A percentile compares a stretch with the other conserved stretches of the same genome.
Conservation (phyloP, 805 yeast genomes). For the Wickerhamiella kazuoi region DNA sequence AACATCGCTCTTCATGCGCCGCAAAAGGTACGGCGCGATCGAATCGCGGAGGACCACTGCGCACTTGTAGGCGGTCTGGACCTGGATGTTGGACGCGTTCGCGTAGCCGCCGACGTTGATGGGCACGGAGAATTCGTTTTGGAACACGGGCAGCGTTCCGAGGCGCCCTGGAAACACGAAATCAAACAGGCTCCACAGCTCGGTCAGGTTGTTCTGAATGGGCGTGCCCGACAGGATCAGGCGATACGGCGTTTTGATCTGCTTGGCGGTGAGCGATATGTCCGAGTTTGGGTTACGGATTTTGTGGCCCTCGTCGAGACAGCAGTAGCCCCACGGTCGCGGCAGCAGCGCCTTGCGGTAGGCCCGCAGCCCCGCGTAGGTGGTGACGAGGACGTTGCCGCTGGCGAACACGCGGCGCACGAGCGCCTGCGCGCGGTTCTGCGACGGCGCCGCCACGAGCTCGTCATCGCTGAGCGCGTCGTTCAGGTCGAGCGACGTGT, state of each 20-base stretch:
- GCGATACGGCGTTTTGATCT: conserved; percentile 66
- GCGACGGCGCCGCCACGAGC: conserved; percentile 19
- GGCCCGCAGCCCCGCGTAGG: conserved; percentile 70
- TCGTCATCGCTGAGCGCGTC: conserved; percentile 38
- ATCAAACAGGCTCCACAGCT: conserved; percentile 89
- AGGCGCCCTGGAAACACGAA: conserved; percentile 87
- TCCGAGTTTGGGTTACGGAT: conserved; percentile 88
- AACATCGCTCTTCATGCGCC: conserved; percentile 84
- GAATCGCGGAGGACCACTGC: conserved; percentile 79
- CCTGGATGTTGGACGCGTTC: conserved; percentile 88
- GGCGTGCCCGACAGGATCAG: conserved; percentile 91
- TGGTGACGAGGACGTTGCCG: conserved; percentile 80
- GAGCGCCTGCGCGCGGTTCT: conserved; percentile 29
- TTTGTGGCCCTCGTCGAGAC: conserved; percentile 92
- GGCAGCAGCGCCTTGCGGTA: conserved; percentile 49
- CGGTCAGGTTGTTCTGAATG: conserved; percentile 80
- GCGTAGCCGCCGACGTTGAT: conserved; percentile 97
- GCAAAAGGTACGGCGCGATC: conserved; percentile 71
- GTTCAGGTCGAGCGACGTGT: conserved; percentile 15
- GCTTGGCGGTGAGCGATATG: conserved; percentile 71
- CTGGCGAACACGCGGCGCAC: conserved; percentile 39
- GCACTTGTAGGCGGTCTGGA: conserved; percentile 89
- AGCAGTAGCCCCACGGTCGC: conserved; percentile 72
- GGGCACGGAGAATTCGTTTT: conserved; percentile 79
- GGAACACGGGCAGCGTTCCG: conserved; percentile 90